These are phyloP conservation scores for Colletotrichum shisoi DNA, from an alignment of 2,329 filamentous ascomycete species.

Conservation along the genomic window DNA sequence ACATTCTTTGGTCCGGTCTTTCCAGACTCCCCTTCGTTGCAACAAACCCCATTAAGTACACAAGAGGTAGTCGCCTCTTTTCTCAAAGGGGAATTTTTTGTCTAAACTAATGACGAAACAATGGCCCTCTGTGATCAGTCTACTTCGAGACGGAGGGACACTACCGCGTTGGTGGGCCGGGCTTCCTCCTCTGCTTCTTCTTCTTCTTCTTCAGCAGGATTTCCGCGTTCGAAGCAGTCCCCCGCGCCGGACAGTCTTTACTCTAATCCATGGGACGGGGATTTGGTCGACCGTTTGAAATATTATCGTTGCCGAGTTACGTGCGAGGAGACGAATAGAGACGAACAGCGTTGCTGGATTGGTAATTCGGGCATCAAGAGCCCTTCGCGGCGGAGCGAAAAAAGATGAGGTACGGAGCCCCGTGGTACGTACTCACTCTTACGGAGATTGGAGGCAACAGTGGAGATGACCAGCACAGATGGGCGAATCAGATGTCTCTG, in stretches of 20 bases:
- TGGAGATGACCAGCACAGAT: neutral
- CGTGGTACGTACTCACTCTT: constrained; percentile 30
- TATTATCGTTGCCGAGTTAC: neutral
- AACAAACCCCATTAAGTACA: neutral
- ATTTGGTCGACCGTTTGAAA: too few species aligned
- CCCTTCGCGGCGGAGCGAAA: constrained; percentile 27
- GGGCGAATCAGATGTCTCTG: constrained; percentile 19
- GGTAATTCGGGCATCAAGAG: constrained; percentile 36
- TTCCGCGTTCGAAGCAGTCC: neutral
- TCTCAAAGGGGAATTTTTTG: too few species aligned
- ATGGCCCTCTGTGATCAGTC: neutral
- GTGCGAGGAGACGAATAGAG: neutral
- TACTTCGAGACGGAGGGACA: constrained; percentile 14
- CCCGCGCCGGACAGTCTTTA: neutral
- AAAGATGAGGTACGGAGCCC: constrained; percentile 34
- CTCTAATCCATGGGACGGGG: neutral
- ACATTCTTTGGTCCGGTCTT: neutral
- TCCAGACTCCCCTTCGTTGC: neutral
- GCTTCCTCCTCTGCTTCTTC: neutral
- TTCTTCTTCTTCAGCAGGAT: neutral
- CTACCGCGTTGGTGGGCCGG: constrained; percentile 3
- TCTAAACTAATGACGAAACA: neutral
- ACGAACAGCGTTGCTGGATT: constrained; percentile 16
- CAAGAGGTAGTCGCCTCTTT: neutral
- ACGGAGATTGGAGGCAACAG: constrained; percentile 10